Evolutionary conservation across 805 yeast genomes (phyloP).

Genomic region (Spathaspora sp.): DNA sequence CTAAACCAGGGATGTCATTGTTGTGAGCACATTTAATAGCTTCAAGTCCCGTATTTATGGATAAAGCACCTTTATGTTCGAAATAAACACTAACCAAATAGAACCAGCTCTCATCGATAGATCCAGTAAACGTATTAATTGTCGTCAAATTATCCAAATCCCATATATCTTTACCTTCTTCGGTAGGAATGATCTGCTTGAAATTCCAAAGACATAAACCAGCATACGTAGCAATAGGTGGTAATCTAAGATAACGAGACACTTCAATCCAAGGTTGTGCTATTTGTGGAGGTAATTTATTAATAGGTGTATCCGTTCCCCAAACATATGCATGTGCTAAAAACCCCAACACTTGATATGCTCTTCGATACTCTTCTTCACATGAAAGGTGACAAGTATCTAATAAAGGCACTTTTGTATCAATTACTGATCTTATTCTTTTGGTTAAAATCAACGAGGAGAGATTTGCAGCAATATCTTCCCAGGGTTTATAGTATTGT

Average conservation of each 20-base stretch:
- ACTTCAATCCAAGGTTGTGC: constrained; percentile 68
- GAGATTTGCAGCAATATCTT: constrained; percentile 55
- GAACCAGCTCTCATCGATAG: constrained; percentile 91
- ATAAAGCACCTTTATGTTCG: constrained; percentile 76
- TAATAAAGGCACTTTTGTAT: constrained; percentile 54
- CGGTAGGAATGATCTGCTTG: constrained; percentile 51
- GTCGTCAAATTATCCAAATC: constrained; percentile 72
- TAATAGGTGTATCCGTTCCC: constrained; percentile 64
- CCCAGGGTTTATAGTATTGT: constrained; percentile 76
- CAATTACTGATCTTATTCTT: constrained; percentile 59
- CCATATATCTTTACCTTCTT: constrained; percentile 27
- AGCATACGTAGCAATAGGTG: constrained; percentile 87
- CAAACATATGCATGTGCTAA: constrained; percentile 87
- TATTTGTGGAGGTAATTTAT: constrained; percentile 61
- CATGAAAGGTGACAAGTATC: constrained; percentile 41
- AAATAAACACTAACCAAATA: constrained; percentile 84
- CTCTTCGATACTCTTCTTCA: constrained; percentile 65
- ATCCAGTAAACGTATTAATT: constrained; percentile 82
- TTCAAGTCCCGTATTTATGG: constrained; percentile 62
- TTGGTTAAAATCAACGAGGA: constrained; percentile 73
- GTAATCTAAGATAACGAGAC: constrained; percentile 61
- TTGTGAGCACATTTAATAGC: constrained; percentile 57
- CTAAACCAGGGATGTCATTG: constrained; percentile 39
- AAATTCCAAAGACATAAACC: constrained; percentile 88
- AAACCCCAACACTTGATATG: constrained; percentile 75